phyloP scores from a whole-genome alignment of 345 rosid species.

The Eucalyptus erythrocorys region DNA sequence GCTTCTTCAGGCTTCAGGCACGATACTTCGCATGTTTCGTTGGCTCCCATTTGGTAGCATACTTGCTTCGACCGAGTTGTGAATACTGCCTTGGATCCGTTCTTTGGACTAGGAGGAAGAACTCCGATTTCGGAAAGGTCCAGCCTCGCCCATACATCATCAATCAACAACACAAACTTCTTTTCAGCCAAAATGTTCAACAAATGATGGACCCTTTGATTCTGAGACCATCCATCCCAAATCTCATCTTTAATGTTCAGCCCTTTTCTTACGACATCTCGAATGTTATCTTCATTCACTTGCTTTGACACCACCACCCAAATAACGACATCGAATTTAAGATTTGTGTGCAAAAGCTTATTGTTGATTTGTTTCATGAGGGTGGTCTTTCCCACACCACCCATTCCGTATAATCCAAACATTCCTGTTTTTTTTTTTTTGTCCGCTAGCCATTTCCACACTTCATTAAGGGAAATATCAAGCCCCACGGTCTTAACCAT shows the following conservation, averaged over 20 bases:
- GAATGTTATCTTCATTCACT: not conserved
- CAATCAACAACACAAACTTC: not conserved
- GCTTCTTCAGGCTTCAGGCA: not conserved
- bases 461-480: not conserved
- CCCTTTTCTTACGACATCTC: not conserved
- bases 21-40: not conserved
- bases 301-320: not conserved
- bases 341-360: not conserved
- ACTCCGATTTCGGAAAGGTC: not conserved
- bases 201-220: not conserved
- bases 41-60: not conserved
- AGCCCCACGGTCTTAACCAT: too few species aligned
- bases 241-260: not conserved
- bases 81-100: not conserved
- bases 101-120: not conserved
- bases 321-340: not conserved
- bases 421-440: too few species aligned
- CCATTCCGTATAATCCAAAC: not conserved
- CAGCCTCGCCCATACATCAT: not conserved
- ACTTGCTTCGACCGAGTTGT: not conserved
- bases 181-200: not conserved
- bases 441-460: not conserved
- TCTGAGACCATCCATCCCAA: accelerated
- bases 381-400: not conserved
- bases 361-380: not conserved